phyloP scores from a whole-genome alignment of 495 filamentous ascomycete species.

The Penicillium pulvis region DNA sequence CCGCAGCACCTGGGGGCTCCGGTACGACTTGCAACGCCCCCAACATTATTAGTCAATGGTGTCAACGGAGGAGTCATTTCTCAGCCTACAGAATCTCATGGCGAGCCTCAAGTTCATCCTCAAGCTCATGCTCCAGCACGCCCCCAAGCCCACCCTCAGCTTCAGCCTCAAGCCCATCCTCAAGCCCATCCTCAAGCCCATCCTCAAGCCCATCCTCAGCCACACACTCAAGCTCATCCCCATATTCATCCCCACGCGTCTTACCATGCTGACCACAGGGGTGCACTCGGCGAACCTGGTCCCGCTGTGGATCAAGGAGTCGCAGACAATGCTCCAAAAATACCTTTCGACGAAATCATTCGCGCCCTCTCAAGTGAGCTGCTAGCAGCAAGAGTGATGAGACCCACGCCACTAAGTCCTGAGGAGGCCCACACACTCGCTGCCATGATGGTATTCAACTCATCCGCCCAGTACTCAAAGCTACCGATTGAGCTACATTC shows the following conservation, averaged over 20 bases:
- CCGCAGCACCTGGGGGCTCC: constrained; percentile 72
- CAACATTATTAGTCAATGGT: constrained; percentile 69
- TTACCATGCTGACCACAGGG: constrained; percentile 2
- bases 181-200: not conserved
- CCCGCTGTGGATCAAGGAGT: constrained; percentile 4
- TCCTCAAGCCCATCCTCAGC: not conserved
- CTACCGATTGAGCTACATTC: constrained; percentile 25
- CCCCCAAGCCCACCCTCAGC: not conserved
- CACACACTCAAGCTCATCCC: not conserved
- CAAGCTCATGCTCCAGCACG: not conserved
- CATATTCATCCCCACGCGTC: not conserved
- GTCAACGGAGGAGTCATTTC: constrained; percentile 35
- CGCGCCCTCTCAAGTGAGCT: constrained; percentile 39
- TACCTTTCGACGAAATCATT: constrained; percentile 40
- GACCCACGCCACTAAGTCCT: constrained; percentile 24
- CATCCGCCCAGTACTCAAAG: constrained; percentile 33
- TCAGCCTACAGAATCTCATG: constrained; percentile 1
- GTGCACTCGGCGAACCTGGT: constrained; percentile 9
- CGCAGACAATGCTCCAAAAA: constrained; percentile 12
- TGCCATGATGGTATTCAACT: constrained; percentile 32
- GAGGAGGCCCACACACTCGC: constrained; percentile 42
- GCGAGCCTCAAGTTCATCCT: not conserved
- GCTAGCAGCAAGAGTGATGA: constrained; percentile 31
- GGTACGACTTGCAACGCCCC: constrained; percentile 78
- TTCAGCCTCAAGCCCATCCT: not conserved